Base-by-base conservation (phyloP, 371 early-diverging fungal genomes). In the Haplosporangium sp. region DNA sequence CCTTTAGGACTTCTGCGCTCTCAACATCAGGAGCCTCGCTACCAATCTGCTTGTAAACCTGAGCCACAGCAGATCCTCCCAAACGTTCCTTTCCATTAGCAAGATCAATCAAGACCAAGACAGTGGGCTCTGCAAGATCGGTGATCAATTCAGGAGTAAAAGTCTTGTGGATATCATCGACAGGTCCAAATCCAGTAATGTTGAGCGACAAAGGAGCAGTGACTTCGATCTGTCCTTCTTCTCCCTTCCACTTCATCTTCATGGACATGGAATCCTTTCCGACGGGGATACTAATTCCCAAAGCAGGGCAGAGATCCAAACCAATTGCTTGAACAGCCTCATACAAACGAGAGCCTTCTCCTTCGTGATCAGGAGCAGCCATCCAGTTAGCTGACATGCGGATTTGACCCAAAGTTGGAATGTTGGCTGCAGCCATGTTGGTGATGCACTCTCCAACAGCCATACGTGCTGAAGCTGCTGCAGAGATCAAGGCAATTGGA, bases 201-300 rank as follows among this genome's bases (percentile, higher is more conserved):
- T 95, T 93, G 59, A 97, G 86, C 47, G 96, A 91, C 66, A 98
- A 79, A 0, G 99, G 99, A 2, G 97, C 92, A 4, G 94, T 94
- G 11, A 97, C 96, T 45, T 87, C 85, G 44, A 88, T 86, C 42
- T 84, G 68, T 53, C 84, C 79, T n/a, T 82, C 88, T 13, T 85
- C 85, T 60, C 74, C 71, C 44, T 81, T 82, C 96, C 97, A 97
- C 72, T 92, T 92, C 88, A 96, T 94, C 88, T 96, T 95, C 99
- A 98, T 98, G 39, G 96, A 95, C 97, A 98, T 96, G 17, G 98
- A 97, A 85, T 98, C 99, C 88, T 98, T 98, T 73, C 99, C 99
- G 20, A 98, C 99, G 5, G 98, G 99, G 71, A 98, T 94, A 57
- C 95, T 92, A 79, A 98, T 90, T 42, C 96, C 97, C 19, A 98